These are phyloP conservation scores for Cladosporium sp. DNA, from an alignment of 2,329 filamentous ascomycete species.

Conservation along the genomic window DNA sequence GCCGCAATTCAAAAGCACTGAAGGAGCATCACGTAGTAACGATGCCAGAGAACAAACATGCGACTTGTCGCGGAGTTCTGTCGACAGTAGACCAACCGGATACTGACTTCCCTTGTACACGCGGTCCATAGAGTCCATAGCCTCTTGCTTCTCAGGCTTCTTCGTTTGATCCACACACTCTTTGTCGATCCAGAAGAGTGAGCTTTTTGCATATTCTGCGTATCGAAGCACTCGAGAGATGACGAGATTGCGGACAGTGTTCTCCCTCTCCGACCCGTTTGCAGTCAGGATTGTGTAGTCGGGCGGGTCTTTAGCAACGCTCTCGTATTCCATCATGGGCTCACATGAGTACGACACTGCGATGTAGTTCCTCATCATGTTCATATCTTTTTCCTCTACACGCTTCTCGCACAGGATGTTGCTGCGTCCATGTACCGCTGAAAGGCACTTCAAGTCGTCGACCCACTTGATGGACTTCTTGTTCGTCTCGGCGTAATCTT, in stretches of 20 bases:
- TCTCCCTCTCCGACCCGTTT: not conserved
- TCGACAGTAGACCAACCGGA: conserved; percentile 4
- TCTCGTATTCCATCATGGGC: not conserved
- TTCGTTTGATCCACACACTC: not conserved
- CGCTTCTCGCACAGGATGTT: no score
- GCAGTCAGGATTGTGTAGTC: not conserved
- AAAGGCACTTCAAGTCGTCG: not conserved
- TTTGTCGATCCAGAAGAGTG: conserved; percentile 4
- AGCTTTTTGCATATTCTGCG: not conserved
- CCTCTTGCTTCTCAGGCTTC: not conserved
- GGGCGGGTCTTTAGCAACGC: not conserved
- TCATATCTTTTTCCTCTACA: no score
- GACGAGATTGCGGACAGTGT: not conserved
- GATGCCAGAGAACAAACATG: no score
- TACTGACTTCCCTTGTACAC: not conserved
- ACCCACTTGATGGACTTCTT: not conserved
- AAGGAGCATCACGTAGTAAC: no score
- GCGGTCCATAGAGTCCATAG: conserved; percentile 14
- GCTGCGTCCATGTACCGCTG: not conserved
- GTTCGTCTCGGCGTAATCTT: not conserved
- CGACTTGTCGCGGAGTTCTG: not conserved
- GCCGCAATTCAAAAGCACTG: not conserved
- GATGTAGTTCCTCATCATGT: not conserved
- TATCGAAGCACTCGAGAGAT: not conserved
- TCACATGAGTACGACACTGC: not conserved